Conservation (phyloP, 116 monocot genomes). For the Iris pallida region DNA sequence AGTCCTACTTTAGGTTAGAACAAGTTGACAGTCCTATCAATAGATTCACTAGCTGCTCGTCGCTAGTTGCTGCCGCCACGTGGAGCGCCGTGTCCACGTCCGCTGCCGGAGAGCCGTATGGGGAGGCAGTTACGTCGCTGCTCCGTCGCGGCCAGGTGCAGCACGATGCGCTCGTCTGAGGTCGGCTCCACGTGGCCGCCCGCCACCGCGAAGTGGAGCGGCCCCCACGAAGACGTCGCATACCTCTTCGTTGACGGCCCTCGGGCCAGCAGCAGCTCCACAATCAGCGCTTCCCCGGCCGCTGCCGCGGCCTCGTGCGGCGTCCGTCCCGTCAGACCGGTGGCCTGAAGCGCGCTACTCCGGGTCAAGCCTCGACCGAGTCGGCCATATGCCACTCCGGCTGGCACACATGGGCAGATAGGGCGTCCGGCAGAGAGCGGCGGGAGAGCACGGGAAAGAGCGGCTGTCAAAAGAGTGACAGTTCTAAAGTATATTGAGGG, state of each 20-base stretch:
- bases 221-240: neutral
- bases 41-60: too few relatives aligned
- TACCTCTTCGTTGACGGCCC: constrained; percentile 1
- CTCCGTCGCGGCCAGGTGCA: constrained; percentile 8
- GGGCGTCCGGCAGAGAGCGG: neutral
- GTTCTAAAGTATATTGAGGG: too few relatives aligned
- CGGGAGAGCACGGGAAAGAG: too few relatives aligned
- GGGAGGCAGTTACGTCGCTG: neutral
- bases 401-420: constrained; percentile 1
- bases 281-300: neutral
- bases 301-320: constrained; percentile 7
- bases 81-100: constrained; percentile 9
- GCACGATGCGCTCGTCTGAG: constrained; percentile 7
- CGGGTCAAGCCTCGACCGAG: neutral
- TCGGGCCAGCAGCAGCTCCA: constrained; percentile 4
- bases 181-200: constrained; percentile 8
- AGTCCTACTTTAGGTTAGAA: too few relatives aligned
- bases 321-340: constrained; percentile 5
- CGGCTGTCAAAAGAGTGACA: too few relatives aligned
- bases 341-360: constrained; percentile 8
- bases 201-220: constrained; percentile 6
- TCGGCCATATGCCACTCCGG: constrained; percentile 6
- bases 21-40: too few relatives aligned
- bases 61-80: constrained; percentile 2
- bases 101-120: neutral